Evolutionary conservation across 805 yeast species (phyloP), one percentile per base, ranked within the genome.

Genomic region (Starmerella riodocensis): DNA sequence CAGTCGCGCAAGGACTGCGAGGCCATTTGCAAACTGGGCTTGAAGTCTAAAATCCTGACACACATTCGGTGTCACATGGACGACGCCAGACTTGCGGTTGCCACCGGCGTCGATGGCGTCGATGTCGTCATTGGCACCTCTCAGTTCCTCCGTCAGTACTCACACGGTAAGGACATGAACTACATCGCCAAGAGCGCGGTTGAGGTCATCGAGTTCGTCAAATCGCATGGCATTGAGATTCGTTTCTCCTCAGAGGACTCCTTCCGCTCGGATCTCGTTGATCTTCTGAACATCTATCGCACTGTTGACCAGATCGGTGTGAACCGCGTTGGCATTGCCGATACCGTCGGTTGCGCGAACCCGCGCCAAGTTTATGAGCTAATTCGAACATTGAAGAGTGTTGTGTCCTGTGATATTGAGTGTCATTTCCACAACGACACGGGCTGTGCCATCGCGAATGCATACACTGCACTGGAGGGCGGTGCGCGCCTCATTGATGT

Each of bases 21-120:
- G 67, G 96, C 97, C 43, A 88, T 88, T 53, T 91, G 97, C 72
- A 88, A 91, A 69, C 71, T 91, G 52, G 97, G 97, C 9, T 74
- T 88, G 61, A 84, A 81, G 66, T 88, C 96, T 49, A 88, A 91
- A 69, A 84, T 91, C 49, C 73, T 88, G 52, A 88, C 98, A 36
- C 97, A 88, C 62, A 91, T 91, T 52, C 76, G 97, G 64, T 88
- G 98, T 65, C 96, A 88, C 66, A 88, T 88, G 96, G 97, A 88
- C 63, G 98, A 91, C 57, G 98, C 97, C 41, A 73, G 78, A 54
- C 82, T 91, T 44, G 98, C 98, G 5, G 98, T 88, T 34, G 91
- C 83, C 57, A 88, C 97, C 29, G 97, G 98, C 60, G 98, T 91
- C 39, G 97, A 91, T 60, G 98, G 97, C 65, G 97, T 88, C 47